phyloP scores from a whole-genome alignment of 805 yeast species.

The Zygosaccharomyces bisporus region DNA sequence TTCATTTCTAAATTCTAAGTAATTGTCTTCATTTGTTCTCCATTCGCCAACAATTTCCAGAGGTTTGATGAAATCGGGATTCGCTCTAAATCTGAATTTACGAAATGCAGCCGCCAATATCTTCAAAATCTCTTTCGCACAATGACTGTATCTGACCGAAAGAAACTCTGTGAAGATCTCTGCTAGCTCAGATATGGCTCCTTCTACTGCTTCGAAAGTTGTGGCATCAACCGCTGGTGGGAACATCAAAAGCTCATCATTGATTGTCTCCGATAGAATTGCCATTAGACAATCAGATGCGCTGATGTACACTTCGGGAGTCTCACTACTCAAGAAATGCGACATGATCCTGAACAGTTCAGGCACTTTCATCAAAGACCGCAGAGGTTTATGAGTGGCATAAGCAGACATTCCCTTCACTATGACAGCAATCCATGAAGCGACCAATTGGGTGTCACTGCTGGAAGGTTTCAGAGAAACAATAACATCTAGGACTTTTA shows the following conservation, averaged over 20 bases:
- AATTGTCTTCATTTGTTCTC: slow-evolving; percentile 70
- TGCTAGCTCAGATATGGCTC: slow-evolving; percentile 48
- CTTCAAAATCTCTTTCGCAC: slow-evolving; percentile 71
- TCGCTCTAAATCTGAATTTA: slow-evolving; percentile 59
- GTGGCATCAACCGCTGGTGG: slow-evolving; percentile 57
- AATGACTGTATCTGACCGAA: slow-evolving; percentile 68
- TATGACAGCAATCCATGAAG: slow-evolving; percentile 92
- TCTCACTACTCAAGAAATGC: slow-evolving; percentile 64
- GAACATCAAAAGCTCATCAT: slow-evolving; percentile 52
- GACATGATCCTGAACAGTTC: slow-evolving; percentile 52
- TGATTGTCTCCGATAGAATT: slow-evolving; percentile 60
- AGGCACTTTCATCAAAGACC: slow-evolving; percentile 56
- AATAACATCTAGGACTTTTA: slow-evolving; percentile 62
- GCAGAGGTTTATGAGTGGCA: slow-evolving; percentile 47
- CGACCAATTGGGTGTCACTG: slow-evolving; percentile 81
- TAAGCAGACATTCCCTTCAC: slow-evolving; percentile 71
- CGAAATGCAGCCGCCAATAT: slow-evolving; percentile 59
- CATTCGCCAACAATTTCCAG: slow-evolving; percentile 76
- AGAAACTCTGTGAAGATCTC: slow-evolving; percentile 57
- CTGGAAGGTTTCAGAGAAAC: slow-evolving; percentile 76
- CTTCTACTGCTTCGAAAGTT: slow-evolving; percentile 54
- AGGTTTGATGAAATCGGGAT: slow-evolving; percentile 66
- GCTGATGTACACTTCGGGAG: slow-evolving; percentile 59
- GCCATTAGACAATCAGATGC: slow-evolving; percentile 88
- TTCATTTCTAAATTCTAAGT: slow-evolving; percentile 57